Percentiles rank a stretch among this genome's conserved stretches.
Evolutionary conservation across 75 land plant species (phyloP).

Genomic region (Sequoia sempervirens): DNA sequence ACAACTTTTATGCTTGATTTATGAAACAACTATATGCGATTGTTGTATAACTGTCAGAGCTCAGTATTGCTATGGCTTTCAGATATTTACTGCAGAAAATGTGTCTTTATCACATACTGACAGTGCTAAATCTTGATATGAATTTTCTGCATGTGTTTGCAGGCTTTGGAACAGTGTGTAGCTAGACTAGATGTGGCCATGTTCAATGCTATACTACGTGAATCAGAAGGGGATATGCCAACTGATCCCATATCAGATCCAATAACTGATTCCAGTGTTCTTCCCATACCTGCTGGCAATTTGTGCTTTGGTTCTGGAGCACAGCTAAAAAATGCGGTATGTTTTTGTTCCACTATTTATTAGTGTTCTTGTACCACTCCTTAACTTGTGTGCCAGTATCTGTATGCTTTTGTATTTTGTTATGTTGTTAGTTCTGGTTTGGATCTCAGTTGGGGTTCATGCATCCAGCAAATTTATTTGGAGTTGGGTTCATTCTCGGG

Average conservation of each 20-base stretch:
- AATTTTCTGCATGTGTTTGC: conserved; percentile 9
- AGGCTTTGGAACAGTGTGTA: conserved; percentile 86
- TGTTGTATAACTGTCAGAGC: too few relatives aligned
- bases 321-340: conserved; percentile 91
- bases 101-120: neutral
- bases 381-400: neutral
- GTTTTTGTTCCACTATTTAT: conserved; percentile 9
- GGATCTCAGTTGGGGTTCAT: too few relatives aligned
- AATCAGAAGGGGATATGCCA: conserved; percentile 79
- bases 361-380: neutral
- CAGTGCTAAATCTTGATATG: neutral
- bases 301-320: conserved; percentile 95
- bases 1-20: too few relatives aligned
- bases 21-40: too few relatives aligned
- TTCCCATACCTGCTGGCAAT: conserved; percentile 82
- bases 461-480: too few relatives aligned
- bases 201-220: conserved; percentile 96
- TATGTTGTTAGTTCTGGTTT: neutral
- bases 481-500: too few relatives aligned
- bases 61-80: too few relatives aligned
- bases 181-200: conserved; percentile 91
- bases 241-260: conserved; percentile 98
- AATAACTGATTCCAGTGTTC: conserved; percentile 69
- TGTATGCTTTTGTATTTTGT: neutral
- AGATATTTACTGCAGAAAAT: neutral